Evolutionary conservation across 2,329 filamentous ascomycete genomes (phyloP).

Genomic region (Ascochyta viciae-villosae): DNA sequence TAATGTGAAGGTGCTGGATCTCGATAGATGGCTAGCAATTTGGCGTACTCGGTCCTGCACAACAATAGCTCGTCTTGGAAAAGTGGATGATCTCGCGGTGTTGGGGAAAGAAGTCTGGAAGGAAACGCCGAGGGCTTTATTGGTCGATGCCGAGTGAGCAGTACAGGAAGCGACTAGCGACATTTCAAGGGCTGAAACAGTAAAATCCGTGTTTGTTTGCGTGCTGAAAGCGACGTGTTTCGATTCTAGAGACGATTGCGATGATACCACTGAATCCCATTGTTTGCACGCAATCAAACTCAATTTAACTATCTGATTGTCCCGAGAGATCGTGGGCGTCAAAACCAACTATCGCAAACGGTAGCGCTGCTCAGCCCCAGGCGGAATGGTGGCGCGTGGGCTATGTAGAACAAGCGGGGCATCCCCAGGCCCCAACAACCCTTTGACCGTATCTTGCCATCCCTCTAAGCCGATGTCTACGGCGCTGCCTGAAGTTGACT

Average conservation of each 20-base stretch:
- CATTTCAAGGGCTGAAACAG: background rate
- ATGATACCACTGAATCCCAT: background rate
- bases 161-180: background rate
- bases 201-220: background rate
- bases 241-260: background rate
- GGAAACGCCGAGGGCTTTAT: conserved; percentile 11
- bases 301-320: background rate
- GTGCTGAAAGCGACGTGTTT: background rate
- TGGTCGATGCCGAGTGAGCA: background rate
- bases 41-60: conserved; percentile 9
- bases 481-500: background rate
- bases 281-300: background rate
- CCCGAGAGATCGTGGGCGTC: background rate
- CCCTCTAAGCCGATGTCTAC: background rate
- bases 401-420: background rate
- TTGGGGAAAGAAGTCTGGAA: conserved; percentile 20
- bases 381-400: background rate
- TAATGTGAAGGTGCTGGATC: conserved; percentile 9
- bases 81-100: conserved; percentile 17
- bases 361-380: background rate
- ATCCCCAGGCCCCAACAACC: background rate
- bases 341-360: background rate
- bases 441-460: background rate
- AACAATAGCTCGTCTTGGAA: conserved; percentile 8
- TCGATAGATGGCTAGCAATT: conserved; percentile 12